Conservation (phyloP, 1,284 basidiomycete genomes). For the Anthracocystis walkeri region DNA sequence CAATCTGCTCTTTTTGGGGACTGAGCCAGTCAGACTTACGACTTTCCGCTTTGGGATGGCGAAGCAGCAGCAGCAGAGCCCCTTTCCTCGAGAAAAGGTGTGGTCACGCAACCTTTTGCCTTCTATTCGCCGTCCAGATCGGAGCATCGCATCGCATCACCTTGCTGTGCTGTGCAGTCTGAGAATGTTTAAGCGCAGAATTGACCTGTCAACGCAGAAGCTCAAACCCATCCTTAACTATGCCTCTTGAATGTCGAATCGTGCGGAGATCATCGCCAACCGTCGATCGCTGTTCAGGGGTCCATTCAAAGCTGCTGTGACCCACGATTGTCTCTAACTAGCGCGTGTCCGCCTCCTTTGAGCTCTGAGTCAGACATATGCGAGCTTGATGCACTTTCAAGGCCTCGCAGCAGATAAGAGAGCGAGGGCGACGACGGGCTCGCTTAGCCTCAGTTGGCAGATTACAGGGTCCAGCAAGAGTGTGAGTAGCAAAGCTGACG, state of each 20-base stretch:
- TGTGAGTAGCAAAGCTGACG: constrained; percentile 7
- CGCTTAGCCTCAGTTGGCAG: constrained; percentile 4
- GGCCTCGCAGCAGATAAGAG: constrained; percentile 6
- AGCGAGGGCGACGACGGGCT: background rate
- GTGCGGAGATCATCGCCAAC: constrained; percentile 17
- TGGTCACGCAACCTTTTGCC: constrained; percentile 33
- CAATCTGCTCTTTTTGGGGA: background rate
- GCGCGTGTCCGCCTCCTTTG: background rate
- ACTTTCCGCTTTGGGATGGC: constrained; percentile 41
- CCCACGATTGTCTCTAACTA: background rate
- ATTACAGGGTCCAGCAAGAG: constrained; percentile 13
- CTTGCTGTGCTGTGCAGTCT: too few relatives aligned
- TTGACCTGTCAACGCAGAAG: constrained; percentile 11
- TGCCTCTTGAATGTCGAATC: background rate
- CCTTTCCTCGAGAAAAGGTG: background rate
- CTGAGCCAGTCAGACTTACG: background rate
- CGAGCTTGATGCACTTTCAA: background rate
- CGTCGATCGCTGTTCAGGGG: constrained; percentile 18
- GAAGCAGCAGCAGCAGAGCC: background rate
- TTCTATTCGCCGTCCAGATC: constrained; percentile 13
- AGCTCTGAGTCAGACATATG: background rate
- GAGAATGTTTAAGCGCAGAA: constrained; percentile 1
- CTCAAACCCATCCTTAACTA: background rate
- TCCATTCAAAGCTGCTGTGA: background rate
- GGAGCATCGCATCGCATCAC: background rate